Evolutionary conservation across 2,329 filamentous ascomycete genomes (phyloP), one percentile per base, ranked within the genome.

Genomic region (Hypoxylon sp.): DNA sequence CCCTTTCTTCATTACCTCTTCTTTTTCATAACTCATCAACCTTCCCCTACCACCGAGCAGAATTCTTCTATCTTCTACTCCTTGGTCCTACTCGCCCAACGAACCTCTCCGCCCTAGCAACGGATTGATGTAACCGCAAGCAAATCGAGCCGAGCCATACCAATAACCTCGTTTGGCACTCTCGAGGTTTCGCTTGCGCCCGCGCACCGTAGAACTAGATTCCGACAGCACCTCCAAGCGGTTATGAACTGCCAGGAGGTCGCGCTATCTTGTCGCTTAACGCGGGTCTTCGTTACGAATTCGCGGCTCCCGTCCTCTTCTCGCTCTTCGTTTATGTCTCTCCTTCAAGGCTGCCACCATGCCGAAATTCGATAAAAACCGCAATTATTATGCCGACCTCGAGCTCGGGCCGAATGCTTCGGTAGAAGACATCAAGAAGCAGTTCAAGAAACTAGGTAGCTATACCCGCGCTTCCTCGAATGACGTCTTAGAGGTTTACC

Each of bases 321-420:
- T 21, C 20, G 46, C 45, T 24, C 41, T 29, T 38, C 55, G 15
- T 52, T 56, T 31, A 48, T 60, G 52, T 49, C 49, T 38, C 31
- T 55, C 41, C 45, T 41, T 43, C 35, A 49, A 48, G 48, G 23
- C 46, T 61, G 67, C 71, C 77, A 82, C 66, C 67, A 91, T 91
- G 88, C 86, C 85, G 67, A 88, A 88, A 76, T 79, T 81, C 66
- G 88, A 91, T 72, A 80, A 83, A 63, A 83, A 81, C 67, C 84
- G 86, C 68, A 90, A 96, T 76, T 95, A 95, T 75, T 96, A 97
- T 76, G 88, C 87, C 60, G 92, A 96, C 77, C 81, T 97, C 52
- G 90, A 91, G 63, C 77, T 97, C 53, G 75, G 85, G 1, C 78
- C 83, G 9, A 83, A 82, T 67, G 90, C 90, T 49, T 86, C 89